Conservation (phyloP, 2,329 filamentous ascomycete species). For the Penicillium sp. region DNA sequence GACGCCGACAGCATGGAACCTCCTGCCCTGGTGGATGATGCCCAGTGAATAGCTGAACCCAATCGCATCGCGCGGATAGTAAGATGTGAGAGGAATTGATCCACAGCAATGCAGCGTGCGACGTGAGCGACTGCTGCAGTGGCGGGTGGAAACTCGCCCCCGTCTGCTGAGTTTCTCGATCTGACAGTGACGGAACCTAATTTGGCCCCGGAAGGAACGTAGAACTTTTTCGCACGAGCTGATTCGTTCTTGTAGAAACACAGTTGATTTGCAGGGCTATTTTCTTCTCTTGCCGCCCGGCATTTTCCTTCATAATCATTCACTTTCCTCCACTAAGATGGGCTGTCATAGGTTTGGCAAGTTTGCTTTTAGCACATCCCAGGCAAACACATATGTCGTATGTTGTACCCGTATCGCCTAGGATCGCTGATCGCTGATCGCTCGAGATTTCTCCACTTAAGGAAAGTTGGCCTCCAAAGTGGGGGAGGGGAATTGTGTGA, state of each 20-base stretch:
- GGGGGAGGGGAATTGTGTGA: background rate
- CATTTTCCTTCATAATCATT: background rate
- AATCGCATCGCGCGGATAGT: background rate
- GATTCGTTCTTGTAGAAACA: conserved; percentile 13
- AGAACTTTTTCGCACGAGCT: conserved; percentile 5
- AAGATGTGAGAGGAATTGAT: background rate
- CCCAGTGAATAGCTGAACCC: background rate
- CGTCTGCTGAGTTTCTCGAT: conserved; percentile 8
- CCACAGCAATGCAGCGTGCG: background rate
- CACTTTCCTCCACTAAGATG: conserved; percentile 1
- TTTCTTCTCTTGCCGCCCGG: background rate
- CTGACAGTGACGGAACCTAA: conserved; percentile 10
- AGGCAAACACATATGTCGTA: background rate
- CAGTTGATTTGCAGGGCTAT: conserved; percentile 3
- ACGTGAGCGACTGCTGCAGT: background rate
- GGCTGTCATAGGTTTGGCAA: background rate
- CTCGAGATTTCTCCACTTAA: conserved; percentile 15
- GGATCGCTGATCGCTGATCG: conserved; percentile 12
- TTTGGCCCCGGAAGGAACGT: conserved; percentile 6
- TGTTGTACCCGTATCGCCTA: too few species aligned
- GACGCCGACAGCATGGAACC: conserved; percentile 6
- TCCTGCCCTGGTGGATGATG: background rate
- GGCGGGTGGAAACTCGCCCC: conserved; percentile 12
- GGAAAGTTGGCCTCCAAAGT: background rate
- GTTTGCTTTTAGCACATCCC: conserved; percentile 6